Evolutionary conservation across 2,329 filamentous ascomycete genomes (phyloP), one percentile per base, ranked within the genome.

Genomic region (Domatiomyces catenatus): DNA sequence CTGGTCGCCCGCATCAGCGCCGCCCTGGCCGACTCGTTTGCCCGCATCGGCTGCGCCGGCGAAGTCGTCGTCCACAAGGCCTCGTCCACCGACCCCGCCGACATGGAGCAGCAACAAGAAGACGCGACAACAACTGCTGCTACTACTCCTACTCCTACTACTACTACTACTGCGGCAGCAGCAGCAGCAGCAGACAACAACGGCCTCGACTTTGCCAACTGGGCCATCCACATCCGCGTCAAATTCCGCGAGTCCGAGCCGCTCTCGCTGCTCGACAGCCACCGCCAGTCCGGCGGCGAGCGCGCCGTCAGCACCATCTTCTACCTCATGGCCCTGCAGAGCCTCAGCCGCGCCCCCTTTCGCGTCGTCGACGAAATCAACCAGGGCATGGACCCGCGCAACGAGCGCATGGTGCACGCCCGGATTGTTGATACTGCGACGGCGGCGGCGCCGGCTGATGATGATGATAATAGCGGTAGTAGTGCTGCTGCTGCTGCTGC

Each of bases 301-400:
- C 84, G 92, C 53, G 87, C 92, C 20, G 90, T 98, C 19, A 94
- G 87, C 19, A 98, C 92, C 12, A 94, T 96, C 63, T 98, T 96
- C 75, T 98, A 93, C 70, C 86, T 98, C 51, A 96, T 98, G 89
- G 87, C 92, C 4, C 77, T 98, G 22, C 92, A 98, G 66, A 86
- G 86, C 47, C 81, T 98, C 61, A 90, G 92, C 15, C 84, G 88
- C 61, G 88, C 89, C 2, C 92, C 92, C 1, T 98, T 98, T 77
- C 87, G 92, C 48, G 90, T 98, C 47, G 92, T 98, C 52, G 92
- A 98, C 68, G 92, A 98, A 71, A 98, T 98, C 74, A 98, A 98
- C 64, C 92, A 98, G 69, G 92, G 92, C 58, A 98, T 98, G 92
- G 92, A 98, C 66, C 92, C 90, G 44, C 83, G 92, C 61, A 98